These are phyloP conservation scores for Aotearoamyces nothofagi DNA, from an alignment of 2,329 filamentous ascomycete species.

Conservation along the genomic window DNA sequence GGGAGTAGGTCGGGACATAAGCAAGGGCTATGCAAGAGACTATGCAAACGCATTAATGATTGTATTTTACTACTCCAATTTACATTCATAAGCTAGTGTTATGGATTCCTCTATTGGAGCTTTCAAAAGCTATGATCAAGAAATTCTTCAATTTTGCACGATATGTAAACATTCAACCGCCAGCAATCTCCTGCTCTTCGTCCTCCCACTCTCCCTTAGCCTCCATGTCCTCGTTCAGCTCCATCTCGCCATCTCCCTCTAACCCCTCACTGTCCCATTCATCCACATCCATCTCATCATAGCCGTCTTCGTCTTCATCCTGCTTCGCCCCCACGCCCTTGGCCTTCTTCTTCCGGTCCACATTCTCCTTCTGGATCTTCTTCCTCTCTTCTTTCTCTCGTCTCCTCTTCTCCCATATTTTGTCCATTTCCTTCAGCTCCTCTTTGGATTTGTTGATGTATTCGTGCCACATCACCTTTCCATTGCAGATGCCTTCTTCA, in stretches of 20 bases:
- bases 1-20: too few relatives aligned
- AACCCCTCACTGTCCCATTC: constrained; percentile 1
- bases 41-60: too few relatives aligned
- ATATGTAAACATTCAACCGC: too few relatives aligned
- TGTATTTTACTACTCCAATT: too few relatives aligned
- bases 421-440: constrained; percentile 66
- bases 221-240: neutral
- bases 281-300: constrained; percentile 19
- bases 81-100: too few relatives aligned
- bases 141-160: too few relatives aligned
- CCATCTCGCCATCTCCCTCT: neutral
- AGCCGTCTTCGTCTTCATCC: neutral
- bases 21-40: too few relatives aligned
- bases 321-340: constrained; percentile 20
- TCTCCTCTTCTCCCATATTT: constrained; percentile 63
- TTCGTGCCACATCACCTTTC: constrained; percentile 96
- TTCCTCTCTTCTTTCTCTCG: constrained; percentile 72
- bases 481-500: constrained; percentile 80
- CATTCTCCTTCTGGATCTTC: constrained; percentile 75
- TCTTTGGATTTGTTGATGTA: constrained; percentile 72
- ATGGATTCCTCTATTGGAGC: too few relatives aligned
- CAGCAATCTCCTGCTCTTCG: constrained; percentile 1
- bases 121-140: too few relatives aligned
- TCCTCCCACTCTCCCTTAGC: constrained; percentile 1
- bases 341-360: constrained; percentile 69